A percentile compares a stretch with the other conserved stretches of the same genome.
These are phyloP conservation scores for Botrytis deweyae DNA, from an alignment of 2,329 filamentous ascomycete species.

Conservation along the genomic window DNA sequence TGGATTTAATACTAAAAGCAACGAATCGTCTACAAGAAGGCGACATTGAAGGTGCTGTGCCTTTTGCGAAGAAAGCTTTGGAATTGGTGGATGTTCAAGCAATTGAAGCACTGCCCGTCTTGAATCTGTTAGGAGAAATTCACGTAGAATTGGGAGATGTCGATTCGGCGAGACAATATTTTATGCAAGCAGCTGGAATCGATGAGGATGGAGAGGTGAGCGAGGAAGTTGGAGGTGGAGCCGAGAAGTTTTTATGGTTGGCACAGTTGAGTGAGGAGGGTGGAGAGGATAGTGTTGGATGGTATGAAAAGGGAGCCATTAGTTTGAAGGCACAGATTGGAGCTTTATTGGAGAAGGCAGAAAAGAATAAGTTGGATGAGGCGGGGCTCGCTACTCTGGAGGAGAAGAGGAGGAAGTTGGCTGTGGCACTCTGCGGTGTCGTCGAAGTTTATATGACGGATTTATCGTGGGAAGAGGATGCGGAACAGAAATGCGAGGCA, in stretches of 20 bases:
- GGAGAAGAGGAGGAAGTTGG: conserved; percentile 78
- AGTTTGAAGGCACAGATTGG: conserved; percentile 72
- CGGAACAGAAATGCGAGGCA: conserved; percentile 81
- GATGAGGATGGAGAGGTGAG: conserved; percentile 73
- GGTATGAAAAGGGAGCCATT: conserved; percentile 69
- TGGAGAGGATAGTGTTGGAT: conserved; percentile 62
- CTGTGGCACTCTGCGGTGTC: conserved; percentile 89
- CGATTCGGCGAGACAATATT: conserved; percentile 69
- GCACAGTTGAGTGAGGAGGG: conserved; percentile 81
- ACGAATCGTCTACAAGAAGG: conserved; percentile 38
- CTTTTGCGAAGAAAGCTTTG: conserved; percentile 37
- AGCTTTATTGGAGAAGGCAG: conserved; percentile 55
- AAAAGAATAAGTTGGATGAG: conserved; percentile 46
- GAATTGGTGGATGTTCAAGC: conserved; percentile 30
- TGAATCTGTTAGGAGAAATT: conserved; percentile 41
- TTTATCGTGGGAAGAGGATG: conserved; percentile 87
- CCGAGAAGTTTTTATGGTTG: conserved; percentile 93
- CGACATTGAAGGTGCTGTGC: conserved; percentile 36
- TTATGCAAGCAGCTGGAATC: conserved; percentile 69
- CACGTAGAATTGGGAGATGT: conserved; percentile 58
- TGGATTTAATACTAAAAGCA: conserved; percentile 35
- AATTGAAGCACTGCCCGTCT: conserved; percentile 35
- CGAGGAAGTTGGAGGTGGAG: conserved; percentile 73
- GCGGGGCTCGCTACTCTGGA: conserved; percentile 48
- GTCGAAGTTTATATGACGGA: conserved; percentile 99